Conservation (phyloP, 2,329 filamentous ascomycete genomes). For the Colletotrichum sp. region DNA sequence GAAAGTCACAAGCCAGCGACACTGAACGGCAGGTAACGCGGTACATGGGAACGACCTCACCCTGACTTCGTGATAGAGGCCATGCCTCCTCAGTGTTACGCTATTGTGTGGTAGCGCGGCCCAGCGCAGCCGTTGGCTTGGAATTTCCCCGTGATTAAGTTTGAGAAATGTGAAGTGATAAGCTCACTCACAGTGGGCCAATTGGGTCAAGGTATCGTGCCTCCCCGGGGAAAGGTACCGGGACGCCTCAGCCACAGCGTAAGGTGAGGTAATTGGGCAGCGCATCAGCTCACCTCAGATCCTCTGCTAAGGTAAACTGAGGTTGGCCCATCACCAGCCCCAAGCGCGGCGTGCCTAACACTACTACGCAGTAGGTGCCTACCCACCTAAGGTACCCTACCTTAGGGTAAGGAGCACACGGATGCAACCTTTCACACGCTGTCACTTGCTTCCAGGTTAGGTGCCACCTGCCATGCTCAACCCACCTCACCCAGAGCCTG, state of each 20-base stretch:
- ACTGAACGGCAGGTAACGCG: background rate
- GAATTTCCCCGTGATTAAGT: constrained; percentile 7
- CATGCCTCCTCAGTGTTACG: background rate
- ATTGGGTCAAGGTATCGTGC: background rate
- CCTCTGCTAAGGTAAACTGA: too few species aligned
- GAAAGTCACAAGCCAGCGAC: background rate
- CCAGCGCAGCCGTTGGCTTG: background rate
- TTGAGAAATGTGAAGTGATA: background rate
- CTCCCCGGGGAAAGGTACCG: background rate
- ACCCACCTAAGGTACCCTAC: background rate
- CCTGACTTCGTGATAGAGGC: background rate
- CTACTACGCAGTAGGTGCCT: background rate
- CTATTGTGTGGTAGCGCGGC: background rate
- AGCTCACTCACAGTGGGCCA: background rate
- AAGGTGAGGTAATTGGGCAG: background rate
- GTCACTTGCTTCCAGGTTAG: background rate
- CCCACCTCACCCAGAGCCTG: background rate
- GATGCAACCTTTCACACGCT: background rate
- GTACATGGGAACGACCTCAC: background rate
- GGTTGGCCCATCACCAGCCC: background rate
- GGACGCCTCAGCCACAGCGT: background rate
- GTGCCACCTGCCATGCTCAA: background rate
- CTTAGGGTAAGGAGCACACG: background rate
- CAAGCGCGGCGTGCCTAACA: background rate
- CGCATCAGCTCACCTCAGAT: background rate